Base-by-base conservation (phyloP, 139 green algal genomes). In the Chlamydomonas schloesseri region DNA sequence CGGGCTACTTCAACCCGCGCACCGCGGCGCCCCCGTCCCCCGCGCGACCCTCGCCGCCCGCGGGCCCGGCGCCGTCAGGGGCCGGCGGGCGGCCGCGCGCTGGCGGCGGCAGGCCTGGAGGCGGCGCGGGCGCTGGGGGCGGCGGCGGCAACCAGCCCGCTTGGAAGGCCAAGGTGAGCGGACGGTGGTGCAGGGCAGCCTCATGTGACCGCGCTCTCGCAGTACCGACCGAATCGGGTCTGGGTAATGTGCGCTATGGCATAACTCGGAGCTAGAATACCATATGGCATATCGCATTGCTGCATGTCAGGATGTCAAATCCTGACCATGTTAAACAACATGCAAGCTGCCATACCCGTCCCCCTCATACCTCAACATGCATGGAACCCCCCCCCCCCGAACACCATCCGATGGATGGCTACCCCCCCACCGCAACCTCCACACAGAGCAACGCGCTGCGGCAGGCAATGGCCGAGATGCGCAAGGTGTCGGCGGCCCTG, bases 121-220 rank as follows among this genome's bases (percentile, higher is more conserved):
- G 79, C 0, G 64, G 24, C 23, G 74, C 33, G 23, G 71, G 50
- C 8, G 80, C 68, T 33, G 80, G n/a, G 18, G 71, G n/a, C 23
- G 64, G 74, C 29, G 47, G 74, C 50, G 77, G 73, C 34, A 77
- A 34, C 36, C n/a, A 72, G 31, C 88, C 88, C 17, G 86, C 82
- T 26, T 92, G 88, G 88, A 89, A 92, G 79, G 88, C 88, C 10
- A 82, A 91, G 87, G 87, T 91, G 74, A 0, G 77, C 18, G 31
- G 36, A 11, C 74, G 67, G 31, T 53, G 29, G 42, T 37, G 9
- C 6, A 31, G 69, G 69, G 15, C 3, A 55, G 34, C 9, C 3
- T 26, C 21, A 55, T 53, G n/a, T 11, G 34, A 15, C 33, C 17
- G 15, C 9, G 34, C 15, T 74, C 21, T 29, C 21, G 21, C 58